Base-by-base conservation (phyloP, 2,329 filamentous ascomycete genomes). In the Epichloe baconii region DNA sequence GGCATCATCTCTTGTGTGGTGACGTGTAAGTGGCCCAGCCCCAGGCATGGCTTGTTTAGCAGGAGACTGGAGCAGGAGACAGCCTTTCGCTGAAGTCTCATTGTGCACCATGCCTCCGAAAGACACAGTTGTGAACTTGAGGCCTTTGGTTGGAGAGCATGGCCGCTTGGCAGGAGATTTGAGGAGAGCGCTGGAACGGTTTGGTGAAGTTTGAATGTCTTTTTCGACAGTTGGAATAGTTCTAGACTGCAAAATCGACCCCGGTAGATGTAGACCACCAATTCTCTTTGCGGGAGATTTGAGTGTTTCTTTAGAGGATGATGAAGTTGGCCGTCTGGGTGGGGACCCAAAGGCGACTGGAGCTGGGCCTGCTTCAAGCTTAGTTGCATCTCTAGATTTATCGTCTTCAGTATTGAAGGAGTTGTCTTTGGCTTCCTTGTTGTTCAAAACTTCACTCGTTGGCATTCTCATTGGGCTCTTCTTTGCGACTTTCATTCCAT, bases 301-400 rank as follows among this genome's bases (percentile, higher is more conserved):
- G 61, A 82, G 66, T 0, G 71, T 65, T 23, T 80, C 78, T 58
- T 76, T 81, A 56, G 67, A 70, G 0, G 79, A 74, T 1, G 77
- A 76, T 5, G 71, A 58, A 2, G 76, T 71, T 8, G 71, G 69
- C 31, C 78, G 71, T 51, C 77, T 74, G n/a, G 78, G 75, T 2
- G 80, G 79, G 44, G 78, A 82, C 19, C 64, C 68, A 43, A 82
- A 7, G 61, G 57, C 31, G 57, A 44, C 53, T 46, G 44, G 34
- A 17, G 17, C 47, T 5, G 44, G n/a, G 42, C 26, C 26, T 23
- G 51, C 41, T 12, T 31, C 23, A 31, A 49, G 44, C 23, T 53
- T 54, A 21, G 44, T 38, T 34, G 34, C 36, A 17, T 56, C 55
- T 40, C 37, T 23, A 26, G n/a, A 21, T 3, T 36, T 5, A 36